These are phyloP conservation scores for Omphalotus olearius DNA, from an alignment of 1,284 basidiomycete species.

Conservation along the genomic window DNA sequence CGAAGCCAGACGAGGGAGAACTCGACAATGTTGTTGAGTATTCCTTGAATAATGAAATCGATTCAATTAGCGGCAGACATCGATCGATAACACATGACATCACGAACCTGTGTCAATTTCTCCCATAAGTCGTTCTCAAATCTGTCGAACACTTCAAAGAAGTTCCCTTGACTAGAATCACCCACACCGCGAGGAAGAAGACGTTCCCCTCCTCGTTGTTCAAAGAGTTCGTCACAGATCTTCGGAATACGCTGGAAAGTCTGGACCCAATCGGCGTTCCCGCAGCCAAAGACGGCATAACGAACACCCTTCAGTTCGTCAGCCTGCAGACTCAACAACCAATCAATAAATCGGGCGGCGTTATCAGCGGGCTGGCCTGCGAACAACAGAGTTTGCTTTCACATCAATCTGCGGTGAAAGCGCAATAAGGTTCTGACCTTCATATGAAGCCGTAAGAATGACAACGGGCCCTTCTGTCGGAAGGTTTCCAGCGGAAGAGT, in stretches of 20 bases:
- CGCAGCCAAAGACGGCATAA: constrained; percentile 51
- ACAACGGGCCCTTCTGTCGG: constrained; percentile 45
- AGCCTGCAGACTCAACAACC: constrained; percentile 30
- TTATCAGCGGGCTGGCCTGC: constrained; percentile 46
- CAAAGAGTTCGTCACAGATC: constrained; percentile 36
- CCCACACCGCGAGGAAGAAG: constrained; percentile 37
- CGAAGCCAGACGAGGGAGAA: constrained; percentile 20
- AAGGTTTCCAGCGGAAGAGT: constrained; percentile 35
- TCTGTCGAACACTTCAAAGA: constrained; percentile 44
- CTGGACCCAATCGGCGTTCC: constrained; percentile 49
- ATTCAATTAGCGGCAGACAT: neutral
- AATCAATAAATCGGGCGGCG: constrained; percentile 42
- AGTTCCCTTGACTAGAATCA: constrained; percentile 38
- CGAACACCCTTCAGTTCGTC: constrained; percentile 32
- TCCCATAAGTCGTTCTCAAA: constrained; percentile 41
- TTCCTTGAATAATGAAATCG: constrained; percentile 15
- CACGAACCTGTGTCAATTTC: constrained; percentile 28
- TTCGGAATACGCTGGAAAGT: constrained; percentile 51
- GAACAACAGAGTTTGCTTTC: neutral
- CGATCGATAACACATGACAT: neutral
- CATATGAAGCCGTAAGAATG: constrained; percentile 49
- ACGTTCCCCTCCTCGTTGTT: constrained; percentile 35
- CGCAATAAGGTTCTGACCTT: constrained; percentile 29
- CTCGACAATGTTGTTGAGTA: constrained; percentile 23
- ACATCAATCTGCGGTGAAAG: neutral